Percentiles rank a stretch among this genome's conserved stretches.
These are phyloP conservation scores for Solanum pinnatisectum DNA, from an alignment of 257 asterid genomes.

Conservation along the genomic window DNA sequence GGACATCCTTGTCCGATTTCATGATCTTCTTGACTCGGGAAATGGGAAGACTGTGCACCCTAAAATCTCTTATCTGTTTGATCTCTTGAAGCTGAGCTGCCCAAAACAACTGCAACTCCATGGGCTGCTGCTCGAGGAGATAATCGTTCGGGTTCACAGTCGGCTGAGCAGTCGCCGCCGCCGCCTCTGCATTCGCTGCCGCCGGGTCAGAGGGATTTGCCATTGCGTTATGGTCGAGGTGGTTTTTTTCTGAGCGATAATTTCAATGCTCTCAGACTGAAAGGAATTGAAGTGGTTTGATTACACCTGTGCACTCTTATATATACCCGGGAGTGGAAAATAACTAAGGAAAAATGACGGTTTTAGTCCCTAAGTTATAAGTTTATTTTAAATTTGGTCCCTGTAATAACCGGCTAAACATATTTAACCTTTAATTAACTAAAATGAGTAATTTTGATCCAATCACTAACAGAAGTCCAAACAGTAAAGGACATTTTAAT, in stretches of 20 bases:
- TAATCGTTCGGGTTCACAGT: conserved; percentile 38
- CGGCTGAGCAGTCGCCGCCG: neutral
- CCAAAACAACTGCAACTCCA: conserved; percentile 71
- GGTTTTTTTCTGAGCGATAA: neutral
- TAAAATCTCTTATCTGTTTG: conserved; percentile 63
- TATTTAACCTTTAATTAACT: neutral
- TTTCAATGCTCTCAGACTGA: neutral
- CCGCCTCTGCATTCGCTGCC: conserved; percentile 7
- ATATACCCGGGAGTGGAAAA: neutral
- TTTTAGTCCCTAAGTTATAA: neutral
- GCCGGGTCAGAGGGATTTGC: conserved; percentile 59
- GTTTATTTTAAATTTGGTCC: neutral
- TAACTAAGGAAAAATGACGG: too few species aligned
- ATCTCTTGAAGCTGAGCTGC: conserved; percentile 54
- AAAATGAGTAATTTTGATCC: neutral
- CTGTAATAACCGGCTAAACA: neutral
- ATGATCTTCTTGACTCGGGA: conserved; percentile 84
- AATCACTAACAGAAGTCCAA: neutral
- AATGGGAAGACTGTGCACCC: conserved; percentile 67
- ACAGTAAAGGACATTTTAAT: neutral
- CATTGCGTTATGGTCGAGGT: conserved; percentile 9
- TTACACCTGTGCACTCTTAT: neutral
- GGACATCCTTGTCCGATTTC: conserved; percentile 81
- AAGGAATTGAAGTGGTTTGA: neutral
- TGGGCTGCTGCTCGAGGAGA: conserved; percentile 68